A percentile compares a stretch with the other conserved stretches of the same genome.
Evolutionary conservation across 495 filamentous ascomycete genomes (phyloP).

Genomic region (Lasiosphaeris hirsuta): DNA sequence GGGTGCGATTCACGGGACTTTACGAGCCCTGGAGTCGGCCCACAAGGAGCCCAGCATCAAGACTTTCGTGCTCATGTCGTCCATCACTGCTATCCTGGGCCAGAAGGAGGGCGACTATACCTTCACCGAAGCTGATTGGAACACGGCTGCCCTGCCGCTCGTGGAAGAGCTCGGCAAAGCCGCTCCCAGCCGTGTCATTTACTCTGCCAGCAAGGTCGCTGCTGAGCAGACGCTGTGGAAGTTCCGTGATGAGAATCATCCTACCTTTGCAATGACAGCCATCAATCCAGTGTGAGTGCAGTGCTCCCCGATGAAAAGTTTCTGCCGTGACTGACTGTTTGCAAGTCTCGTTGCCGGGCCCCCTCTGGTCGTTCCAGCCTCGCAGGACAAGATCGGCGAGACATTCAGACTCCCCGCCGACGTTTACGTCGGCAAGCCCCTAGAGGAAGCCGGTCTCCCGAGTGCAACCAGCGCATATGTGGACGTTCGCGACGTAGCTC

Average conservation of each 20-base stretch:
- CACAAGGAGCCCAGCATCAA: slow-evolving; percentile 61
- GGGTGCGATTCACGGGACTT: slow-evolving; percentile 67
- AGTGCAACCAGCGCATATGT: slow-evolving; percentile 27
- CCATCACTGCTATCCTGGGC: slow-evolving; percentile 33
- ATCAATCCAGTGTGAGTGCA: slow-evolving; percentile 42
- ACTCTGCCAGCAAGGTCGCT: slow-evolving; percentile 53
- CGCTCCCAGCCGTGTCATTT: slow-evolving; percentile 36
- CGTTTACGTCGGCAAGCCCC: slow-evolving; percentile 21
- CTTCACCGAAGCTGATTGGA: slow-evolving; percentile 45
- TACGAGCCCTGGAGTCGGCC: slow-evolving; percentile 65
- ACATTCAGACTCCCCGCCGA: slow-evolving; percentile 21
- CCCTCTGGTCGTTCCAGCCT: slow-evolving; percentile 21
- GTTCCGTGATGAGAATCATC: slow-evolving; percentile 48
- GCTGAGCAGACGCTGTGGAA: slow-evolving; percentile 53
- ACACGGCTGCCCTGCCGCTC: slow-evolving; percentile 28
- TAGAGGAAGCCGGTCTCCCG: slow-evolving; percentile 4
- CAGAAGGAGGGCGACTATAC: slow-evolving; percentile 17
- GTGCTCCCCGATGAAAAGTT: no score
- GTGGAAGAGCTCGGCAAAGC: slow-evolving; percentile 29
- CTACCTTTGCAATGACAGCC: slow-evolving; percentile 47
- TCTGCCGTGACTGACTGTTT: background rate
- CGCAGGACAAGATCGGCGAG: slow-evolving; percentile 16
- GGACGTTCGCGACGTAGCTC: slow-evolving; percentile 46
- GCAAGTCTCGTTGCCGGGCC: slow-evolving; percentile 32
- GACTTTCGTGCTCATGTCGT: slow-evolving; percentile 54